Evolutionary conservation across 1,284 basidiomycete species (phyloP).

Genomic region (Leccinum olivaceoglutinosum): DNA sequence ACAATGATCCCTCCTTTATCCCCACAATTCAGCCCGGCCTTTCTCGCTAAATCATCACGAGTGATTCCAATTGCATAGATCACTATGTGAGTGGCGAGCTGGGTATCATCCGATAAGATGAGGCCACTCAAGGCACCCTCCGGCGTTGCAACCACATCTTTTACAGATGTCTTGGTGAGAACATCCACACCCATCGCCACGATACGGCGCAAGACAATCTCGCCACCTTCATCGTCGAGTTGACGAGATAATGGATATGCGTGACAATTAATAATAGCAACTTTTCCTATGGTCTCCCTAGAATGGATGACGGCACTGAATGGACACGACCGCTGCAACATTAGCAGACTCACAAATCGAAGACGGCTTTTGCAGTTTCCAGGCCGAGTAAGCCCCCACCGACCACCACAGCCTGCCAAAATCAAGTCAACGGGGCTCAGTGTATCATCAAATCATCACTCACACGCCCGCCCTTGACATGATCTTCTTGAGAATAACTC

Average conservation of each 20-base stretch:
- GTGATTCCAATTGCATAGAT: constrained; percentile 68
- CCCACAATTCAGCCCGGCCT: constrained; percentile 45
- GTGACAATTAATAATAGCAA: constrained; percentile 57
- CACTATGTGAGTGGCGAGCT: constrained; percentile 45
- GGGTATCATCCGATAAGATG: constrained; percentile 40
- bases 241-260: constrained; percentile 65
- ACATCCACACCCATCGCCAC: constrained; percentile 63
- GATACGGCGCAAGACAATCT: constrained; percentile 65
- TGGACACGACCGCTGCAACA: neutral
- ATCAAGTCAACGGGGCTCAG: neutral
- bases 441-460: constrained; percentile 5
- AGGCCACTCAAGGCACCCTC: constrained; percentile 44
- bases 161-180: constrained; percentile 47
- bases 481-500: constrained; percentile 43
- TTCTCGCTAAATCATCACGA: constrained; percentile 60
- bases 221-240: constrained; percentile 64
- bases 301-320: neutral
- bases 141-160: constrained; percentile 34
- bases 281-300: constrained; percentile 34
- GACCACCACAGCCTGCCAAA: constrained; percentile 12
- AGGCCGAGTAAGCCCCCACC: constrained; percentile 15
- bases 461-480: constrained; percentile 34
- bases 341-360: constrained; percentile 9
- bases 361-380: constrained; percentile 16
- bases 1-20: constrained; percentile 56